These are phyloP conservation scores for Begonia loranthoides DNA, from an alignment of 306 rosid species.

Conservation along the genomic window DNA sequence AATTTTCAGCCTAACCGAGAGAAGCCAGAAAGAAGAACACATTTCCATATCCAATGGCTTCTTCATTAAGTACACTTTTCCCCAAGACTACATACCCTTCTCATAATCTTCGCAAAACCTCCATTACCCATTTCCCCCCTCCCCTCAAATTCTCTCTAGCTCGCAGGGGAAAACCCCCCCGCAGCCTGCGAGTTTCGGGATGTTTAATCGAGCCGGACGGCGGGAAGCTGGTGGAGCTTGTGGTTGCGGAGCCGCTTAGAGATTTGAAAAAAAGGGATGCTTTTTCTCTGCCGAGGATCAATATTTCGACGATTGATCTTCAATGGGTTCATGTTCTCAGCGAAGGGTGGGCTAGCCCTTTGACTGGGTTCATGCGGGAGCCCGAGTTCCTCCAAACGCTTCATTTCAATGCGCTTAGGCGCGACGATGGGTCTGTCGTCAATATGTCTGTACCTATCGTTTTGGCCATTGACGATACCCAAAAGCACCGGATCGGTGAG, in stretches of 20 bases:
- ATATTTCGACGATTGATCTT: conserved; percentile 54
- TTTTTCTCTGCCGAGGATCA: conserved; percentile 43
- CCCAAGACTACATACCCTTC: conserved; percentile 29
- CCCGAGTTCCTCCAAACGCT: conserved; percentile 99
- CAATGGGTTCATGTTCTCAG: conserved; percentile 90
- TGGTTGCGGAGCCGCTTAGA: conserved; percentile 38
- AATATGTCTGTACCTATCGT: conserved; percentile 96
- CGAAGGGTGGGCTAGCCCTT: conserved; percentile 98
- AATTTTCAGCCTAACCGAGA: background rate
- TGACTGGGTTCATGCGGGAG: conserved; percentile 88
- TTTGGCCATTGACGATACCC: conserved; percentile 75
- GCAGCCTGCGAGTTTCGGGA: conserved; percentile 38
- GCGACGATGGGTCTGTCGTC: conserved; percentile 57
- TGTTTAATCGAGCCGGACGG: conserved; percentile 89
- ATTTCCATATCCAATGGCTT: conserved; percentile 57
- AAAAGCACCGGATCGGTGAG: conserved; percentile 57
- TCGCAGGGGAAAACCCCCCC: conserved; percentile 7
- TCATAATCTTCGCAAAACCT: conserved; percentile 22
- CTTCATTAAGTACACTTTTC: conserved; percentile 61
- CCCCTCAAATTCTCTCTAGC: conserved; percentile 16
- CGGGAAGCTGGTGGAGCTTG: conserved; percentile 72
- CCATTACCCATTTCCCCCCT: conserved; percentile 36
- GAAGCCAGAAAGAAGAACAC: background rate
- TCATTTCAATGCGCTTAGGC: conserved; percentile 90
- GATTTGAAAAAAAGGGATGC: conserved; percentile 53